Base-by-base conservation (phyloP, 2,329 filamentous ascomycete species). In the Epichloe scottii region DNA sequence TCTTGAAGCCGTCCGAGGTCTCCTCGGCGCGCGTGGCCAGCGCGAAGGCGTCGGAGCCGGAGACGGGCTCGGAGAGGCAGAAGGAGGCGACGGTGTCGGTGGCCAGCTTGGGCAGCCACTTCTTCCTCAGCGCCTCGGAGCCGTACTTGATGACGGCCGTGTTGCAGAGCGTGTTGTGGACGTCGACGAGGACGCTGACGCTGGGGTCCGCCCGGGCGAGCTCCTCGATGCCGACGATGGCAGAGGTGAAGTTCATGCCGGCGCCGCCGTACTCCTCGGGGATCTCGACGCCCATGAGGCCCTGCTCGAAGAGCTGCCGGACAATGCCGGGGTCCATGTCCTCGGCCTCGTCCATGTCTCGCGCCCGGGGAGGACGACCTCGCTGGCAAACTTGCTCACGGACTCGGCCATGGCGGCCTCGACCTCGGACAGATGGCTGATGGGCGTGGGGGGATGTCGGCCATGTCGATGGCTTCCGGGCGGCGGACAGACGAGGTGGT, bases 161-260 rank as follows among this genome's bases (percentile, higher is more conserved):
- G 73, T 96, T 96, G 68, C 95, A 91, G 48, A 98, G 77, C 1
- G 93, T 98, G 71, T 98, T 98, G 76, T 98, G 93, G 21, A 98
- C 93, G 68, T 98, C 93, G 52, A 90, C 88, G 74, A 98, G 71
- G 56, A 98, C 93, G 63, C 87, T 91, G 56, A 98, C 93, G 58
- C 87, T 94, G 40, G 93, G 93, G 64, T 98, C 93, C 17, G 95
- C 87, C 52, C 89, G 81, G 1, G 93, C 93, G 54, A 98, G 76
- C 76, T 98, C 93, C 72, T 98, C 93, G 61, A 98, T 98, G 30
- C 88, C 91, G 43, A 98, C 84, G 64, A 98, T 95, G 54, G 90
- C 91, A 1, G 90, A 75, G 1, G 93, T 97, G 71, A 98, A 98
- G 78, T 96, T 96, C 93, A 98, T 97, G 59, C 90, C 93, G 0